Conservation (phyloP, 2,329 filamentous ascomycete genomes). For the Trichoderma guizhouense region DNA sequence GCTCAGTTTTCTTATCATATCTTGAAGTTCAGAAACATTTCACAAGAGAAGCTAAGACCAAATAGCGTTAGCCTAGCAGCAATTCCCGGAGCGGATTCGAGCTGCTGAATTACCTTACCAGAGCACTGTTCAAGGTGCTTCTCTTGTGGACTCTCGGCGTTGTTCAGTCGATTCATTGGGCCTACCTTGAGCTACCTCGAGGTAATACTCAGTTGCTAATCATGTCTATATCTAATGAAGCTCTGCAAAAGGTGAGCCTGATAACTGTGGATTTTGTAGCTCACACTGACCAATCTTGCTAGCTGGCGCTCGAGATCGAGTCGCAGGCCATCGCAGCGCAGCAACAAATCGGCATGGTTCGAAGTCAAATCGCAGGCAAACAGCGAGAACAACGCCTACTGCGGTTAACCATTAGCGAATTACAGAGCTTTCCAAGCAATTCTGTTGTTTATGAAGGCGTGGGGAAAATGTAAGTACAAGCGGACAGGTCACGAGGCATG, state of each 20-base stretch:
- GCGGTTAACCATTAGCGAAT: constrained; percentile 80
- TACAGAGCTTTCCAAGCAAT: constrained; percentile 68
- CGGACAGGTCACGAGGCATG: not conserved
- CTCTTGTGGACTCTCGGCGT: not conserved
- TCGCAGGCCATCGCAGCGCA: constrained; percentile 82
- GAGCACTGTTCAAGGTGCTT: not conserved
- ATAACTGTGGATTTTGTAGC: not conserved
- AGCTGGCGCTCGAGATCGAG: constrained; percentile 94
- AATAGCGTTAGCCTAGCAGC: not conserved
- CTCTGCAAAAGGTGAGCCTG: constrained; percentile 75
- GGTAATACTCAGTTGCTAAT: not conserved
- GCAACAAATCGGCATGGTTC: constrained; percentile 85
- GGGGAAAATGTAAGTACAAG: constrained; percentile 79
- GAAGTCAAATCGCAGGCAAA: constrained; percentile 78
- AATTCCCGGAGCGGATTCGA: not conserved
- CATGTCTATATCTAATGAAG: constrained; percentile 94
- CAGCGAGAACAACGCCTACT: constrained; percentile 86
- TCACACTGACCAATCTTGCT: not conserved
- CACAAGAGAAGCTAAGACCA: not conserved
- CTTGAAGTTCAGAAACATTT: not conserved
- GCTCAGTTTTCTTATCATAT: not conserved
- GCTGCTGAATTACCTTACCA: not conserved
- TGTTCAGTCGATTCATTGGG: not conserved
- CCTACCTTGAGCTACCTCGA: not conserved
- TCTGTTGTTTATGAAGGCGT: constrained; percentile 91